phyloP scores from a whole-genome alignment of 2,329 filamentous ascomycete genomes.

The Trichocomaceae sp. region DNA sequence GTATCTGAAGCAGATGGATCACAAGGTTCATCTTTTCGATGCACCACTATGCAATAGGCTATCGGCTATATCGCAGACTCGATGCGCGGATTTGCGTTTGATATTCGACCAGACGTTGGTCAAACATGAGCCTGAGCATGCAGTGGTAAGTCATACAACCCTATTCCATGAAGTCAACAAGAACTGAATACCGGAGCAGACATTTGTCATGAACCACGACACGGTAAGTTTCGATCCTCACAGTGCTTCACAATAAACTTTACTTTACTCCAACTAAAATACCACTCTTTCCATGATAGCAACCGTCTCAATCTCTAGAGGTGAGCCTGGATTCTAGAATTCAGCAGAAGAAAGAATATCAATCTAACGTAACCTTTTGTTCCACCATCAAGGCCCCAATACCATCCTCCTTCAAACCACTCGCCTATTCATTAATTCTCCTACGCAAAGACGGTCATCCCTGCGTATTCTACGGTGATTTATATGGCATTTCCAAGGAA shows the following conservation, averaged over 20 bases:
- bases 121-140: slow-evolving; percentile 46
- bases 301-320: slow-evolving; percentile 57
- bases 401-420: slow-evolving; percentile 60
- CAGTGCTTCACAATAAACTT: neutral
- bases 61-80: slow-evolving; percentile 51
- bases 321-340: slow-evolving; percentile 21
- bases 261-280: neutral
- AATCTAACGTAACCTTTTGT: neutral
- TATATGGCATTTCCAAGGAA: slow-evolving; percentile 56
- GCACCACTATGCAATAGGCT: slow-evolving; percentile 64
- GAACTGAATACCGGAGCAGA: slow-evolving; percentile 13
- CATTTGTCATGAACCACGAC: slow-evolving; percentile 24
- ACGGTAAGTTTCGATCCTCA: slow-evolving; percentile 17
- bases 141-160: slow-evolving; percentile 46
- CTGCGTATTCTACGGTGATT: slow-evolving; percentile 64
- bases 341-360: neutral
- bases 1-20: slow-evolving; percentile 54
- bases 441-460: slow-evolving; percentile 58
- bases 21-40: slow-evolving; percentile 59
- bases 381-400: slow-evolving; percentile 48
- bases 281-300: slow-evolving; percentile 29
- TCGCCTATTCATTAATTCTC: slow-evolving; percentile 66
- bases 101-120: slow-evolving; percentile 59
- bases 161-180: neutral
- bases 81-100: slow-evolving; percentile 54